phyloP scores from a whole-genome alignment of 1,284 basidiomycete species.

The Naganishia sp. region DNA sequence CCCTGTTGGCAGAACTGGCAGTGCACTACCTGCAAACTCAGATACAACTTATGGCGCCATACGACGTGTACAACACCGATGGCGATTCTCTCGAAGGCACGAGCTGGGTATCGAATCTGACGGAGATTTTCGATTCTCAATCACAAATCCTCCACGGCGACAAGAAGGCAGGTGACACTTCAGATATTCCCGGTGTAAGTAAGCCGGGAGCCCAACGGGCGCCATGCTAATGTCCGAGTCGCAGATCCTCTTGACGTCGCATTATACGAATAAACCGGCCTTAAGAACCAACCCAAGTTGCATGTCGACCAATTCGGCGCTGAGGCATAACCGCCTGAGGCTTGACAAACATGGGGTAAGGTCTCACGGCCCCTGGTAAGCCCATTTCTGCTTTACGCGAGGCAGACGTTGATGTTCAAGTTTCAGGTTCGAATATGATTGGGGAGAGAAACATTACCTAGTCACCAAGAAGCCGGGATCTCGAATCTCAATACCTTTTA shows the following conservation, averaged over 20 bases:
- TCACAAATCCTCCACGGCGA: not conserved
- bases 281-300: constrained; percentile 42
- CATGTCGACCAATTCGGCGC: constrained; percentile 39
- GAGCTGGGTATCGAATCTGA: not conserved
- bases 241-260: constrained; percentile 40
- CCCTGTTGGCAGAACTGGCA: constrained; percentile 41
- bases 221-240: constrained; percentile 6
- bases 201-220: not conserved
- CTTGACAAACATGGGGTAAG: not conserved
- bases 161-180: not conserved
- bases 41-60: constrained; percentile 46
- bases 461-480: constrained; percentile 45
- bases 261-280: constrained; percentile 37
- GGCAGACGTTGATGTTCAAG: not conserved
- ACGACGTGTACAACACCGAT: constrained; percentile 31
- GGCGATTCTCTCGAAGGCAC: not conserved
- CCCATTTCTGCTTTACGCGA: not conserved
- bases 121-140: not conserved
- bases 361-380: not conserved
- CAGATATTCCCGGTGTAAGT: constrained; percentile 37
- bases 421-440: constrained; percentile 43
- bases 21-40: constrained; percentile 47
- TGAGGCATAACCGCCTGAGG: constrained; percentile 31
- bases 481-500: constrained; percentile 42
- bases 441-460: constrained; percentile 49